Percentiles rank a stretch among this genome's conserved stretches.
phyloP scores from a whole-genome alignment of 2,329 filamentous ascomycete genomes.

The Biscogniauxia sp. region DNA sequence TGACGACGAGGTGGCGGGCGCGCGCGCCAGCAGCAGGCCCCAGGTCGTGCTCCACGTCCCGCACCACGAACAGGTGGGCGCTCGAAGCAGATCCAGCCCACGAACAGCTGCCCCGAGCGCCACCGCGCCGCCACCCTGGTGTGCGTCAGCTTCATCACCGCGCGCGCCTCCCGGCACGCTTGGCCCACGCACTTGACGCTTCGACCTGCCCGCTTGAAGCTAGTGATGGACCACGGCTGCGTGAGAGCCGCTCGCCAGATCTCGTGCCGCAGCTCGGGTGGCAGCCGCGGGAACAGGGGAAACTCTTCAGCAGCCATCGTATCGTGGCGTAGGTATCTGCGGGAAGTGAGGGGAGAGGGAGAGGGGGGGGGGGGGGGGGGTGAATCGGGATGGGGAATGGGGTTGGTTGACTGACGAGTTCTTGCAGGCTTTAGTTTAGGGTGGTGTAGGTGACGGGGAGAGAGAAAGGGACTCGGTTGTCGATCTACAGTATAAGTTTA shows the following conservation, averaged over 20 bases:
- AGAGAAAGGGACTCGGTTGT: too few species aligned
- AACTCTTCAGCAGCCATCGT: neutral
- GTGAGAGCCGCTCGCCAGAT: too few species aligned
- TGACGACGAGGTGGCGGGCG: neutral
- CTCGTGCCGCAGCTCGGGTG: neutral
- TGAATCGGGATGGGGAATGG: too few species aligned
- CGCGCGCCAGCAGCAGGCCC: too few species aligned
- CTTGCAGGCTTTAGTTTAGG: too few species aligned
- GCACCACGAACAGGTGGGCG: neutral
- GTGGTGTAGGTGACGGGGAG: too few species aligned
- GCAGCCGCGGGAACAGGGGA: neutral
- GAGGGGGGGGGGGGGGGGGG: too few species aligned
- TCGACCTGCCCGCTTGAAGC: neutral
- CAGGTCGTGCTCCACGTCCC: neutral
- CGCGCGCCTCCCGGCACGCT: neutral
- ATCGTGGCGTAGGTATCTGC: neutral
- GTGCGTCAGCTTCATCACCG: neutral
- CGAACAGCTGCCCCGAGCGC: neutral
- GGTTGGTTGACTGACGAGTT: too few species aligned
- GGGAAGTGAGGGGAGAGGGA: too few species aligned
- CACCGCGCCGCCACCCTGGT: neutral
- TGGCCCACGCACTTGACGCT: neutral
- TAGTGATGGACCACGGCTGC: neutral
- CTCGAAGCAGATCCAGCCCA: neutral
- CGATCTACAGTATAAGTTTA: too few species aligned